Conservation (phyloP, 1,284 basidiomycete species). For the Leccinum subatratum region DNA sequence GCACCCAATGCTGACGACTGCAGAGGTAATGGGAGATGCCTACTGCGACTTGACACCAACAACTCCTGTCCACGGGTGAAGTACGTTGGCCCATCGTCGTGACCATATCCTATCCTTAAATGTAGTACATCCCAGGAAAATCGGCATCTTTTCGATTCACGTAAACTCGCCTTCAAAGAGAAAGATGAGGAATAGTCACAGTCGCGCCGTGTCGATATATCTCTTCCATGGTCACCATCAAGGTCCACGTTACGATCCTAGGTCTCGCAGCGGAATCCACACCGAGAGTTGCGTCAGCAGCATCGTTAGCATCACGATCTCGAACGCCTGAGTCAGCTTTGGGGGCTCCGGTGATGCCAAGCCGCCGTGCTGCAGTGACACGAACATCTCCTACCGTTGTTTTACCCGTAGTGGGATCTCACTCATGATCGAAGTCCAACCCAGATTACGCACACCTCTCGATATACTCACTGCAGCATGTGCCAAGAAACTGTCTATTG, state of each 20-base stretch:
- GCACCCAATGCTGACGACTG: constrained; percentile 69
- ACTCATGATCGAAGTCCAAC: constrained; percentile 31
- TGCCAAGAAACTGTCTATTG: constrained; percentile 29
- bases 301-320: constrained; percentile 1
- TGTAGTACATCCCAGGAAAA: constrained; percentile 23
- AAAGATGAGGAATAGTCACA: constrained; percentile 22
- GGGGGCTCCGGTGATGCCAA: not conserved
- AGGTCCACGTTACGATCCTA: constrained; percentile 16
- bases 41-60: constrained; percentile 50
- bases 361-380: not conserved
- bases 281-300: not conserved
- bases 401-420: constrained; percentile 3
- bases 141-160: constrained; percentile 25
- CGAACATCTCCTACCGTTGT: constrained; percentile 1
- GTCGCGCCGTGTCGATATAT: constrained; percentile 28
- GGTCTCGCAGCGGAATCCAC: constrained; percentile 13
- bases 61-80: constrained; percentile 22
- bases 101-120: not conserved
- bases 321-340: constrained; percentile 5
- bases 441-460: constrained; percentile 20
- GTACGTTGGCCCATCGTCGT: constrained; percentile 16
- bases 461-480: constrained; percentile 7
- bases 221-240: constrained; percentile 31
- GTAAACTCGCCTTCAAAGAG: constrained; percentile 23
- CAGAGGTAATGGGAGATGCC: constrained; percentile 57